These are phyloP conservation scores for Beauveria australis DNA, from an alignment of 2,329 filamentous ascomycete species.

Conservation along the genomic window DNA sequence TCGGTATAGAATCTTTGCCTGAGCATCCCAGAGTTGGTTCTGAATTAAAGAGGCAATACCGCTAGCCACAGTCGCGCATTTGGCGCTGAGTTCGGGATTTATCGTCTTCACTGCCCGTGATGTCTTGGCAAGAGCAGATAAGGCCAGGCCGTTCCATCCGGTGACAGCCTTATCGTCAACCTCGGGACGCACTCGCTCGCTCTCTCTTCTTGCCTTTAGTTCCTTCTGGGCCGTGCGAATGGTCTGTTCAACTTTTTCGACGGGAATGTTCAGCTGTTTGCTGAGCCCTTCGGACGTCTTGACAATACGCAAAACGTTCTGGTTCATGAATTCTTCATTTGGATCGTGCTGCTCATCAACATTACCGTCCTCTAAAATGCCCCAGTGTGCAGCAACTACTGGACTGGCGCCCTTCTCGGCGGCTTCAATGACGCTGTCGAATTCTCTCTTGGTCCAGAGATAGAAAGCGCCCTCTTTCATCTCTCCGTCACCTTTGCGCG, in stretches of 20 bases:
- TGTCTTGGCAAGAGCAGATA: conserved; percentile 71
- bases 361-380: conserved; percentile 76
- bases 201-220: conserved; percentile 63
- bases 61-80: conserved; percentile 58
- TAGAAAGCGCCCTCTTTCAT: conserved; percentile 92
- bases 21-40: conserved; percentile 61
- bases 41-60: conserved; percentile 66
- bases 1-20: conserved; percentile 57
- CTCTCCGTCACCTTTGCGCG: conserved; percentile 64
- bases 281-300: conserved; percentile 62
- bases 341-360: conserved; percentile 74
- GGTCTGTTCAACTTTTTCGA: conserved; percentile 58
- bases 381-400: conserved; percentile 76
- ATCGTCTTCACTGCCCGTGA: conserved; percentile 58
- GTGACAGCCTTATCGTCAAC: conserved; percentile 85
- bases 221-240: conserved; percentile 60
- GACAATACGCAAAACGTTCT: conserved; percentile 75
- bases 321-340: conserved; percentile 88
- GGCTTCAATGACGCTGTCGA: conserved; percentile 59
- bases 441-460: conserved; percentile 84
- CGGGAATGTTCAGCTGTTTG: conserved; percentile 63
- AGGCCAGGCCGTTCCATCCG: conserved; percentile 81
- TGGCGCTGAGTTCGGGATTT: conserved; percentile 46
- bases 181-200: conserved; percentile 65
- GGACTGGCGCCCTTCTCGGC: conserved; percentile 51